Evolutionary conservation across 495 filamentous ascomycete genomes (phyloP), one percentile per base, ranked within the genome.

Genomic region (Xylaria nigripes): DNA sequence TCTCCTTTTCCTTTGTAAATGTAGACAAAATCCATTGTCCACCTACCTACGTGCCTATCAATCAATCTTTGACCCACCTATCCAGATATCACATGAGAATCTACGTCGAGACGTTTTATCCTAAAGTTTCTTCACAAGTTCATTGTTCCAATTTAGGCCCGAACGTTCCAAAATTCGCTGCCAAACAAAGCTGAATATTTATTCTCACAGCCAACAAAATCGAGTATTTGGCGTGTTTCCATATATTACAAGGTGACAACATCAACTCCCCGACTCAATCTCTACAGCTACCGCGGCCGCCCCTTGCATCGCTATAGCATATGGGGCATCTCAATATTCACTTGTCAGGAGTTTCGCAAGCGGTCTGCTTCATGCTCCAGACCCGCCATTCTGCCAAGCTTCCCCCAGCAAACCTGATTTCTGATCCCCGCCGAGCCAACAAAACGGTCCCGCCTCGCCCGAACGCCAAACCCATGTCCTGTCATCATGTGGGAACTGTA

Each of bases 391-490:
- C 54, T 24, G 56, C 52, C 52, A 57, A 47, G 49, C 48, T 45
- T 42, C 53, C 48, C 43, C 45, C 41, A 47, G 53, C 38, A 38
- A 45, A 54, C 47, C 57, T 45, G 48, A 55, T 47, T 36, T 53
- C 47, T 57, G 50, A 58, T 36, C 55, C 44, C 41, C 16, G 45
- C 45, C 48, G 50, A 51, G 50, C 30, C 44, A 56, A 43, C 57
- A 51, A 55, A 56, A 61, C 49, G 53, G 48, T 56, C 53, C 48
- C 54, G 16, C 34, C 51, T 22, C 40, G 32, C 16, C 63, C 45
- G 56, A 66, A 66, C 63, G 63, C 63, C 63, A 47, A 38, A 50
- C 58, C 43, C 58, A 50, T 66, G 55, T 56, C 63, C 56, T 56
- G 51, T 60, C 63, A 61, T 65, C 51, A 58, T 56, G 32, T 50